Conservation (phyloP, 345 rosid genomes). For the Melaleuca quinquenervia region DNA sequence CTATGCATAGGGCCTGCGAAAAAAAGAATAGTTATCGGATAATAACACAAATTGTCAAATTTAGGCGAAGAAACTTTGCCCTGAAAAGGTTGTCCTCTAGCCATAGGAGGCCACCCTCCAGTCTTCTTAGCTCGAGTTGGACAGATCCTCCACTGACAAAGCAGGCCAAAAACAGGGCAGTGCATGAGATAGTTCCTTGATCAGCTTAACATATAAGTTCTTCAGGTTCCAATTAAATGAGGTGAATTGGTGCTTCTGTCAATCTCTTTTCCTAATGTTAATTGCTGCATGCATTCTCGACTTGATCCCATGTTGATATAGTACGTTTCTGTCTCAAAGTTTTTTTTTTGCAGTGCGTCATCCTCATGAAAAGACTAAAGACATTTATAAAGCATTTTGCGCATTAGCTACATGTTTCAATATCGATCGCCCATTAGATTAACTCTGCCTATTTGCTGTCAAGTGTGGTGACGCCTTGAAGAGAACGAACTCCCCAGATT, state of each 20-base stretch:
- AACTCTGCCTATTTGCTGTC: not conserved
- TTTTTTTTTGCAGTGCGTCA: not conserved
- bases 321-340: not conserved
- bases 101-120: slow-evolving; percentile 21
- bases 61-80: not conserved
- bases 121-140: slow-evolving; percentile 17
- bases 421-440: not conserved
- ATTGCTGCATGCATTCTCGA: not conserved
- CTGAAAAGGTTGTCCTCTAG: slow-evolving; percentile 22
- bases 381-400: not conserved
- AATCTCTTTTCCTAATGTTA: not conserved
- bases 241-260: not conserved
- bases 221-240: not conserved
- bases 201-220: slow-evolving; percentile 25
- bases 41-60: not conserved
- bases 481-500: not conserved
- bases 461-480: not conserved
- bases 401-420: not conserved
- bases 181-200: slow-evolving; percentile 79
- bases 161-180: slow-evolving; percentile 47
- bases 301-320: not conserved
- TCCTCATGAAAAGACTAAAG: not conserved
- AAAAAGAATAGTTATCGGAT: not conserved
- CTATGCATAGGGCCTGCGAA: not conserved
- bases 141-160: slow-evolving; percentile 43